Evolutionary conservation across 805 yeast genomes (phyloP).

Genomic region (Yamadazyma insecticola): DNA sequence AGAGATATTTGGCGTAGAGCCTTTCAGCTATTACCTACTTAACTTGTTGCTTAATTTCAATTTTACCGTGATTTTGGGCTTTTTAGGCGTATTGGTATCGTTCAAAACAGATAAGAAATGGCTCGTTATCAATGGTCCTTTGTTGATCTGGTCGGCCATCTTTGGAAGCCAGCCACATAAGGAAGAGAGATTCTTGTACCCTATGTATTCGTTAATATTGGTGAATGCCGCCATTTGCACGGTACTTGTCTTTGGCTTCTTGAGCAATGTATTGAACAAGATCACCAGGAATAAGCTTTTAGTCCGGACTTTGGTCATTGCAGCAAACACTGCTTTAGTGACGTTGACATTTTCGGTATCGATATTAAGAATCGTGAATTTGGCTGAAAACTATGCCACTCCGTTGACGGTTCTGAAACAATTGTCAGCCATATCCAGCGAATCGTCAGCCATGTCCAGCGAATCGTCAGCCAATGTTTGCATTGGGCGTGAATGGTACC

Average conservation of each 20-base stretch:
- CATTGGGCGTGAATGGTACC: slow-evolving; percentile 94
- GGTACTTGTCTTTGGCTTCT: not conserved
- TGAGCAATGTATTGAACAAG: not conserved
- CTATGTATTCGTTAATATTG: slow-evolving; percentile 68
- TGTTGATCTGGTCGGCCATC: slow-evolving; percentile 61
- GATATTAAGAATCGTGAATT: slow-evolving; percentile 51
- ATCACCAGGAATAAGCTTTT: not conserved
- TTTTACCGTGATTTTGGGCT: slow-evolving; percentile 40
- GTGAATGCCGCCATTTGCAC: slow-evolving; percentile 48
- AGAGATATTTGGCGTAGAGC: slow-evolving; percentile 84
- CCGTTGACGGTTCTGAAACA: slow-evolving; percentile 41
- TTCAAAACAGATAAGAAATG: slow-evolving; percentile 10
- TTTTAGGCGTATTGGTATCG: slow-evolving; percentile 25
- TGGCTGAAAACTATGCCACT: slow-evolving; percentile 65
- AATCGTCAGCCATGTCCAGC: not conserved
- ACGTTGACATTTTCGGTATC: slow-evolving; percentile 16
- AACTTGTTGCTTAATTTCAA: slow-evolving; percentile 77
- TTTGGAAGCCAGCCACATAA: slow-evolving; percentile 82
- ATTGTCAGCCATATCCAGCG: not conserved
- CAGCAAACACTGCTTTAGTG: too few species aligned
- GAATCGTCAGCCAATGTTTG: slow-evolving; percentile 62
- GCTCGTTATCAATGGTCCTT: slow-evolving; percentile 36
- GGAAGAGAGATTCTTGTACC: slow-evolving; percentile 88
- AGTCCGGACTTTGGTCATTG: not conserved
- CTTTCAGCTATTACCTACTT: slow-evolving; percentile 62